Evolutionary conservation across 2,329 filamentous ascomycete genomes (phyloP).

Genomic region (Orbilia quercus): DNA sequence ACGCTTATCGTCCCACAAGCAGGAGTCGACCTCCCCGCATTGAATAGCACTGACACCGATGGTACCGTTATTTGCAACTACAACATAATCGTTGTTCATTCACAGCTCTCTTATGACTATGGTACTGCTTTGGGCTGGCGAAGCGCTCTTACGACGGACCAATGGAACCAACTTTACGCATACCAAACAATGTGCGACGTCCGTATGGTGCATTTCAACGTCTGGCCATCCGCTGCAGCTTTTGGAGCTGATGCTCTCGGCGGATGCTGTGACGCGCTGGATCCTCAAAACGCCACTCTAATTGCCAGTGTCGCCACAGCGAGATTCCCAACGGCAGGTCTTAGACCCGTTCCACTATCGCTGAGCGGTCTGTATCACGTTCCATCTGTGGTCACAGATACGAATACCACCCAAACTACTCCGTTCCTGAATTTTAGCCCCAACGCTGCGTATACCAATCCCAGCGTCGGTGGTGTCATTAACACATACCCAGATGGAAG

Average conservation of each 20-base stretch:
- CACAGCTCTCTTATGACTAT: conserved; percentile 70
- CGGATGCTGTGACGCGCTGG: conserved; percentile 67
- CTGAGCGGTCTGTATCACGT: conserved; percentile 34
- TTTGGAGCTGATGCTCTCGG: conserved; percentile 66
- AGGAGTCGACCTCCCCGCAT: conserved; percentile 67
- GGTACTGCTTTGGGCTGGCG: conserved; percentile 63
- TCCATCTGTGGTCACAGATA: conserved; percentile 36
- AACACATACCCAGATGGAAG: conserved; percentile 46
- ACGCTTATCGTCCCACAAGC: conserved; percentile 68
- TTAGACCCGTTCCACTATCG: conserved; percentile 63
- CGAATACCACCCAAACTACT: conserved; percentile 41
- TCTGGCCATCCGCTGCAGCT: conserved; percentile 67
- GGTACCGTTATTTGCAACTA: conserved; percentile 67
- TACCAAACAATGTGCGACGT: conserved; percentile 71
- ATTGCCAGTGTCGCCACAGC: conserved; percentile 64
- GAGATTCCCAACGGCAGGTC: conserved; percentile 69
- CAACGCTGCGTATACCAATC: conserved; percentile 19
- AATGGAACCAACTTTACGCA: conserved; percentile 69
- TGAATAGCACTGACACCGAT: conserved; percentile 65
- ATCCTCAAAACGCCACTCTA: conserved; percentile 68
- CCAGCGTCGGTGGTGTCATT: conserved; percentile 42
- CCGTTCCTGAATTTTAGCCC: conserved; percentile 39
- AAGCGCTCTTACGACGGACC: conserved; percentile 69
- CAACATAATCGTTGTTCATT: conserved; percentile 70
- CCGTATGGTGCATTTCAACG: conserved; percentile 72